Evolutionary conservation across 106 monocot genomes (phyloP).

Genomic region (Acorus calamus): DNA sequence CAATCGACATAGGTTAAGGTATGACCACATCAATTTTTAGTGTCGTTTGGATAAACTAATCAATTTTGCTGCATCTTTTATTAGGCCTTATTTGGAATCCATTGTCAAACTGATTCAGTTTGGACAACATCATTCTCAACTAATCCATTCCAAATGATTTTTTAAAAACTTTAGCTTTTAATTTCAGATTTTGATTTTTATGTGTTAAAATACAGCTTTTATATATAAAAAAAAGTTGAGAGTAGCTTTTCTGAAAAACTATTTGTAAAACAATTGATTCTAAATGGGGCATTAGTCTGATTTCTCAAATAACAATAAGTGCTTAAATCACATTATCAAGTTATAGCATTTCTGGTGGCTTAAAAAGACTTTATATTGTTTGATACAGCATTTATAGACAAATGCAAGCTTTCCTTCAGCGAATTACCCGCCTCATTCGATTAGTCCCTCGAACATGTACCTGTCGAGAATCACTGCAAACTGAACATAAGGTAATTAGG

Average conservation of each 20-base stretch:
- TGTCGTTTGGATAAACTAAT: not conserved
- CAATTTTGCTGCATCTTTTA: no score
- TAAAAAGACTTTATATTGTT: no score
- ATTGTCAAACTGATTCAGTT: not conserved
- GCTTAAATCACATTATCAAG: no score
- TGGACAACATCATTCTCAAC: not conserved
- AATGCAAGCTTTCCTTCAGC: constrained; percentile 10
- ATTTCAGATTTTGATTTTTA: not conserved
- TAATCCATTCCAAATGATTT: not conserved
- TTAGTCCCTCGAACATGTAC: constrained; percentile 6
- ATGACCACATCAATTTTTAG: not conserved
- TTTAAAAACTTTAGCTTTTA: not conserved
- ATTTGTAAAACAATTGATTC: no score
- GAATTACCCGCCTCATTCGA: not conserved
- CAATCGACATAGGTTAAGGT: constrained; percentile 61
- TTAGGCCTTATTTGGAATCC: no score
- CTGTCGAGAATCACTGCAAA: constrained; percentile 5
- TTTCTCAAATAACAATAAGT: no score
- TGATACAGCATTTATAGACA: constrained; percentile 24
- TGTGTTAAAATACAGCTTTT: constrained; percentile 22
- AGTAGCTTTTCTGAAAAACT: no score
- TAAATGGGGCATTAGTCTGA: no score
- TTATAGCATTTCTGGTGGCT: no score
- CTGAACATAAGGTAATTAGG: constrained; percentile 13
- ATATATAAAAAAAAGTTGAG: constrained; percentile 8